These are phyloP conservation scores for Penicillium turbatum DNA, from an alignment of 495 filamentous ascomycete genomes.

Conservation along the genomic window DNA sequence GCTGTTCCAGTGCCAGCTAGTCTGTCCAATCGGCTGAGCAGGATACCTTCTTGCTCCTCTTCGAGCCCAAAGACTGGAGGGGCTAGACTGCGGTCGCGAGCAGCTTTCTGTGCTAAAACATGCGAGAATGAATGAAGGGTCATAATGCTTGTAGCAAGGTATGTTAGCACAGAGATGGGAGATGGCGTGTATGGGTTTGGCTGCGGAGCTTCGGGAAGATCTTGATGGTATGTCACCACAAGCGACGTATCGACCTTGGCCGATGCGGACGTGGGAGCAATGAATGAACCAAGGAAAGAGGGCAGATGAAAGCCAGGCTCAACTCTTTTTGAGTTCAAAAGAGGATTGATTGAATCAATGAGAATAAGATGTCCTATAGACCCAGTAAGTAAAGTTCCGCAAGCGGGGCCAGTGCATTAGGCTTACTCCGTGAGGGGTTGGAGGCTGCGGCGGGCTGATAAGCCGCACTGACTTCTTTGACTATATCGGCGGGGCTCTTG, in stretches of 20 bases:
- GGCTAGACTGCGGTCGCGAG: slow-evolving; percentile 62
- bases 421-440: slow-evolving; percentile 34
- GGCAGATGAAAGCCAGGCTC: slow-evolving; percentile 33
- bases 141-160: slow-evolving; percentile 65
- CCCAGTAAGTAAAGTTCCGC: neutral
- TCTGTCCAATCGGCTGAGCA: slow-evolving; percentile 52
- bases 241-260: slow-evolving; percentile 38
- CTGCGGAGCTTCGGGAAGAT: slow-evolving; percentile 50
- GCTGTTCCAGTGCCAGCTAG: slow-evolving; percentile 41
- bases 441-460: slow-evolving; percentile 26
- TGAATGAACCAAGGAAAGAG: slow-evolving; percentile 37
- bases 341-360: slow-evolving; percentile 44
- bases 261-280: slow-evolving; percentile 21
- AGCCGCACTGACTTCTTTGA: slow-evolving; percentile 41
- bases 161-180: slow-evolving; percentile 57
- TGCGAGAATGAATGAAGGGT: slow-evolving; percentile 63
- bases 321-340: slow-evolving; percentile 27
- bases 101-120: slow-evolving; percentile 59
- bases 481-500: slow-evolving; percentile 57
- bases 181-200: slow-evolving; percentile 59
- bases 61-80: slow-evolving; percentile 73
- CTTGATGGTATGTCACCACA: slow-evolving; percentile 44
- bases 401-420: neutral
- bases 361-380: slow-evolving; percentile 40
- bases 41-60: slow-evolving; percentile 69